Evolutionary conservation across 176 grass and related monocot species (phyloP), one percentile per base, ranked within the genome.

Genomic region (Avena eriantha): DNA sequence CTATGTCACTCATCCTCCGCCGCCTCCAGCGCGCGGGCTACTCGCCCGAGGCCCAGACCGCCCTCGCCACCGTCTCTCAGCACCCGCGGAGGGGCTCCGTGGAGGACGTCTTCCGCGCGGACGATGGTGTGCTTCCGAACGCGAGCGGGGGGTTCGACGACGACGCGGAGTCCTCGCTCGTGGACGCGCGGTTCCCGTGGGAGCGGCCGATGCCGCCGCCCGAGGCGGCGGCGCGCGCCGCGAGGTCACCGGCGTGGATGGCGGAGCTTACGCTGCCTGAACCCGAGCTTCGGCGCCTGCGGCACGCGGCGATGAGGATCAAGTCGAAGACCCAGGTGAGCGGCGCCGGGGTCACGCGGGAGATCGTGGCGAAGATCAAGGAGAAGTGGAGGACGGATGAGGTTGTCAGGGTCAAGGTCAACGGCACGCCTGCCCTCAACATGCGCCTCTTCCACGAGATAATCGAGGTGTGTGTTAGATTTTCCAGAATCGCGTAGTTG

Each of bases 361-460:
- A 96, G 51, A 60, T 96, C 8, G 96, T 93, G 13, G 92, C 95
- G 67, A 85, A 87, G 80, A 96, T 98, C 58, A 95, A 81, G 76
- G 93, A 96, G n/a, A 95, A 90, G 39, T 98, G 96, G 96, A 94
- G 46, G 63, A 94, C 88, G 8, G 91, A 93, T 14, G 96, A 98
- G 82, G 93, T 98, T 33, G 93, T 98, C 55, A 88, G 92, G 72
- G 72, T 98, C 68, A 98, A 98, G 82, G 94, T 95, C 15, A 89
- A 83, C 69, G 90, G 96, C 51, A 48, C 96, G 26, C 90, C 93
- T 0, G 96, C 93, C 55, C 96, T 98, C 84, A 98, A 98, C 68
- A 98, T 98, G 96, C 94, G 90, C 34, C 88, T 93, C 45, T 92
- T 92, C 78, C 96, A 98, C 26, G 96, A 96, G 72, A 98, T 96